A percentile compares a stretch with the other conserved stretches of the same genome.
These are phyloP conservation scores for Pseudogymnoascus sp. DNA, from an alignment of 2,329 filamentous ascomycete species.

Conservation along the genomic window DNA sequence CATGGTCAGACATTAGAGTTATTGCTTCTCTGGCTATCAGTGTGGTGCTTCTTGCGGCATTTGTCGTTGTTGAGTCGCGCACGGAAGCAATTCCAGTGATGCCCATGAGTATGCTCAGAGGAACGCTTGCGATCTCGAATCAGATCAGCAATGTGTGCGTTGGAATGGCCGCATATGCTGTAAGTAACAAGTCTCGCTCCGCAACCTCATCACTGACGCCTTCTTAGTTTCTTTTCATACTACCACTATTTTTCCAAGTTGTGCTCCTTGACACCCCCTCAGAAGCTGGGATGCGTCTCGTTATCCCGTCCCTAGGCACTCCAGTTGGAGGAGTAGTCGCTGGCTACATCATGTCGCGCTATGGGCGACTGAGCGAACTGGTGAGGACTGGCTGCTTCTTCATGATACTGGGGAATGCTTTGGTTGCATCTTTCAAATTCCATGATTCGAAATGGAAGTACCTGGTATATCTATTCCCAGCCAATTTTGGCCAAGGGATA, in stretches of 20 bases:
- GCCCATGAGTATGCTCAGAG: constrained; percentile 49
- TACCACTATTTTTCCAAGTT: constrained; percentile 64
- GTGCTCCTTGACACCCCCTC: constrained; percentile 58
- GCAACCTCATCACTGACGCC: constrained; percentile 8
- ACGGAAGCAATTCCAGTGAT: constrained; percentile 47
- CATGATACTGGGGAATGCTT: constrained; percentile 47
- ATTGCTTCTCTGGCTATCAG: constrained; percentile 39
- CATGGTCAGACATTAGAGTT: constrained; percentile 45
- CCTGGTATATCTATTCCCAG: constrained; percentile 48
- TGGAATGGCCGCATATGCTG: constrained; percentile 55
- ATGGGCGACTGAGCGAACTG: constrained; percentile 44
- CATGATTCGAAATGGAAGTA: constrained; percentile 48
- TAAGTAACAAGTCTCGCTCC: constrained; percentile 31
- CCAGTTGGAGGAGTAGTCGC: constrained; percentile 50
- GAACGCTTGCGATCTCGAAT: constrained; percentile 45
- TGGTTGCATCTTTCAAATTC: constrained; percentile 43
- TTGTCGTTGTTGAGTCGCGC: constrained; percentile 42
- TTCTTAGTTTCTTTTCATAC: constrained; percentile 55
- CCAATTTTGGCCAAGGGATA: constrained; percentile 54
- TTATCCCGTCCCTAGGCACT: constrained; percentile 54
- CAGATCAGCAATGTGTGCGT: constrained; percentile 54
- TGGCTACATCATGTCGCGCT: constrained; percentile 52
- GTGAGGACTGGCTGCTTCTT: constrained; percentile 44
- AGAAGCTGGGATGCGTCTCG: constrained; percentile 55
- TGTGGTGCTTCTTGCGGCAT: constrained; percentile 35